Percentiles rank a stretch among this genome's conserved stretches.
phyloP scores from a whole-genome alignment of 106 monocot species.

The Acorus calamus region DNA sequence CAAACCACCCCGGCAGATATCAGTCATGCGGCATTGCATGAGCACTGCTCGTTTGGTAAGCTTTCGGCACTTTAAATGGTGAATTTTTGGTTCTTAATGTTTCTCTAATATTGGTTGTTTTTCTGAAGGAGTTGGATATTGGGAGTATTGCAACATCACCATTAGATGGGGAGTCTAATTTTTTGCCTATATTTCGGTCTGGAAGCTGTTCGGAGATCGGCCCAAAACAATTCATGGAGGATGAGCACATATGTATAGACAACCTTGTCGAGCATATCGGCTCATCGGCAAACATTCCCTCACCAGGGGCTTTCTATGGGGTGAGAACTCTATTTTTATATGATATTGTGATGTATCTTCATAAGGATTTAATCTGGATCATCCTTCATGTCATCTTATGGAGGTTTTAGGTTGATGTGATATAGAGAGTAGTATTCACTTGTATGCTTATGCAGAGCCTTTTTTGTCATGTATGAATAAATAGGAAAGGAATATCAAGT shows the following conservation, averaged over 20 bases:
- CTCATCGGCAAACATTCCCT: slow-evolving; percentile 12
- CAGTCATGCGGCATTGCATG: slow-evolving; percentile 31
- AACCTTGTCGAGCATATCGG: slow-evolving; percentile 39
- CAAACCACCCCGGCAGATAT: slow-evolving; percentile 36
- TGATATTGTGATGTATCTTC: too few species aligned
- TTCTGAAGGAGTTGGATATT: slow-evolving; percentile 36
- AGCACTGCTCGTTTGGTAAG: slow-evolving; percentile 25
- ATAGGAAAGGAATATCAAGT: not conserved
- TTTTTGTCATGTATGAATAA: too few species aligned
- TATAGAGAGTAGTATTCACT: too few species aligned
- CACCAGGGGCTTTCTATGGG: slow-evolving; percentile 72
- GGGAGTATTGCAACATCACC: slow-evolving; percentile 23
- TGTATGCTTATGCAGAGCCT: too few species aligned
- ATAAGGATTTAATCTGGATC: too few species aligned
- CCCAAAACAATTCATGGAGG: slow-evolving; percentile 58
- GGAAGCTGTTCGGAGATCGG: slow-evolving; percentile 61
- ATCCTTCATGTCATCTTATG: too few species aligned
- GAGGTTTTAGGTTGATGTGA: too few species aligned
- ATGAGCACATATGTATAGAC: slow-evolving; percentile 73
- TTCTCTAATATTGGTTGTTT: not conserved
- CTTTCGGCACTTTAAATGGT: slow-evolving; percentile 10
- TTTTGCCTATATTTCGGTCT: slow-evolving; percentile 59
- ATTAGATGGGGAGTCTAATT: slow-evolving; percentile 10
- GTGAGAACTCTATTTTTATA: slow-evolving; percentile 16
- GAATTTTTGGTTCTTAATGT: not conserved